These are phyloP conservation scores for Anastatica hierochuntica DNA, from an alignment of 345 rosid species.

Conservation along the genomic window DNA sequence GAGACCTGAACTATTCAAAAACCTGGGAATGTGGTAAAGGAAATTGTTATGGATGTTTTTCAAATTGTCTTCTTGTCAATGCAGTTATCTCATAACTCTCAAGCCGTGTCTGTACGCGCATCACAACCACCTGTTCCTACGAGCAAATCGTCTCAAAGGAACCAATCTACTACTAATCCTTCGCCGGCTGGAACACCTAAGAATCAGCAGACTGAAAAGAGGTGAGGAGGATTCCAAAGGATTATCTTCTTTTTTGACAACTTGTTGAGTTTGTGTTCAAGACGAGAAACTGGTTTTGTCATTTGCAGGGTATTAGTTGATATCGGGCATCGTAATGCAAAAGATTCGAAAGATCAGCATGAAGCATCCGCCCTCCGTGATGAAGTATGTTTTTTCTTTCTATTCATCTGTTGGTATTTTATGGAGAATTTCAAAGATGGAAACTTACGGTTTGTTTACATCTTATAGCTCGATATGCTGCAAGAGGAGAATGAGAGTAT, in stretches of 20 bases:
- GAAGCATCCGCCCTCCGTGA: conserved; percentile 92
- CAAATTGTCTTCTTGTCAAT: neutral
- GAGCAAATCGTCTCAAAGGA: conserved; percentile 44
- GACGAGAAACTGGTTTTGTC: conserved; percentile 8
- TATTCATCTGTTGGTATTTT: neutral
- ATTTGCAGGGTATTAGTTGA: conserved; percentile 52
- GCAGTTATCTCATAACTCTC: conserved; percentile 46
- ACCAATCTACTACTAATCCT: conserved; percentile 16
- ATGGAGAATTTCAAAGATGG: neutral
- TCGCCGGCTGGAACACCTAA: conserved; percentile 61
- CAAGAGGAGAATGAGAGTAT: conserved; percentile 79
- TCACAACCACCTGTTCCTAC: conserved; percentile 50
- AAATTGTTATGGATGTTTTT: conserved; percentile 3
- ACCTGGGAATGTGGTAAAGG: neutral
- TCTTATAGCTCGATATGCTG: conserved; percentile 84
- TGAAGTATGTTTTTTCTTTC: conserved; percentile 47
- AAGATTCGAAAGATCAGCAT: conserved; percentile 46
- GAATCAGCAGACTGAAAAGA: conserved; percentile 44
- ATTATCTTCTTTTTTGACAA: neutral
- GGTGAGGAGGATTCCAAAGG: conserved; percentile 25
- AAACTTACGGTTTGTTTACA: conserved; percentile 7
- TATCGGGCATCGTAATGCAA: conserved; percentile 33
- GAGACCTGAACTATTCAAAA: neutral
- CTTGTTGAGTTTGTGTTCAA: conserved; percentile 10
- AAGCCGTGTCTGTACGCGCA: conserved; percentile 39